Conservation (phyloP, 768 basidiomycete genomes). For the Lentinula sp. region DNA sequence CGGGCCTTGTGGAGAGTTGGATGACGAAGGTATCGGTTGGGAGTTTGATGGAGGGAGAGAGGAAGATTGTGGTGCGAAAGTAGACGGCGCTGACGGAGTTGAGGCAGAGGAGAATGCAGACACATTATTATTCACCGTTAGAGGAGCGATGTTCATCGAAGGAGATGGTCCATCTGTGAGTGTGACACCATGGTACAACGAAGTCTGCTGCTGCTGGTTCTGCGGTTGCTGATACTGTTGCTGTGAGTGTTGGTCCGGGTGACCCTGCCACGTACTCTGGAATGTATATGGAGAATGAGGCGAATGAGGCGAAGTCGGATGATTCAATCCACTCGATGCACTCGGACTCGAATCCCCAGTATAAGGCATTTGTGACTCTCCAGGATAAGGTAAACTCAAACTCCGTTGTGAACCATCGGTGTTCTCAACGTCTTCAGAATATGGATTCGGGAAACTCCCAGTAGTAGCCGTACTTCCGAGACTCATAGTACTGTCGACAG, state of each 20-base stretch:
- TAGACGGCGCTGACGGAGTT: background rate
- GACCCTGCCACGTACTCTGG: background rate
- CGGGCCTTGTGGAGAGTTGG: background rate
- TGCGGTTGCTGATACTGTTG: background rate
- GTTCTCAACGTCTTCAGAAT: background rate
- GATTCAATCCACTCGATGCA: too few species aligned
- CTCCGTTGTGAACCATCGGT: background rate
- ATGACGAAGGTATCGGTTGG: background rate
- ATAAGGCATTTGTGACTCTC: background rate
- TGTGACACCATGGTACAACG: background rate
- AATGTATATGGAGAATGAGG: background rate
- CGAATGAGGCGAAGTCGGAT: background rate
- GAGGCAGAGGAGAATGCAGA: background rate
- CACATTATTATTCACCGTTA: background rate
- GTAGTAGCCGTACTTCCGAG: background rate
- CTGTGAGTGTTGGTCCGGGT: background rate
- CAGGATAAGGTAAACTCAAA: background rate
- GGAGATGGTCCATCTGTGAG: background rate
- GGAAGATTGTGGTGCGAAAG: too few species aligned
- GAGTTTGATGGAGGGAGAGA: background rate
- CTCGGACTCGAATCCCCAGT: background rate
- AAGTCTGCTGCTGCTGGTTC: background rate
- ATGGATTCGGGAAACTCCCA: constrained; percentile 1
- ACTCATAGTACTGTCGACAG: background rate
- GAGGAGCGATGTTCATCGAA: background rate